Percentiles rank a stretch among this genome's conserved stretches.
Evolutionary conservation across 257 asterid species (phyloP).

Genomic region (Nicotiana otophora): DNA sequence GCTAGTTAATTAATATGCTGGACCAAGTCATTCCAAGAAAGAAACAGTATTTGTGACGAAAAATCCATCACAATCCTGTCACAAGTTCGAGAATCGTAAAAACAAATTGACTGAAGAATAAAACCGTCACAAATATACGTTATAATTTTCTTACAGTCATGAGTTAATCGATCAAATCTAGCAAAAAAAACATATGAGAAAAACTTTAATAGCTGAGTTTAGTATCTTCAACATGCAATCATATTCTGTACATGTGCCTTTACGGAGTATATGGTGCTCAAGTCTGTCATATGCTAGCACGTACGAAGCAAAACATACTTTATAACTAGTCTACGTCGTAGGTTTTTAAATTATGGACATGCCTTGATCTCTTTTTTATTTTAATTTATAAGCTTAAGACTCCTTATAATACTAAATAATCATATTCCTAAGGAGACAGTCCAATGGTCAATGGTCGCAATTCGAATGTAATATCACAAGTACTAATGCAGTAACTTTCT

Average conservation of each 20-base stretch:
- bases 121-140: no score
- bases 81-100: no score
- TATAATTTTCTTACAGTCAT: no score
- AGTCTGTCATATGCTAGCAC: not conserved
- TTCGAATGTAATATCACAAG: not conserved
- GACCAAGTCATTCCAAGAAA: no score
- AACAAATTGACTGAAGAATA: no score
- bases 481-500: not conserved
- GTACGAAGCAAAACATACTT: not conserved
- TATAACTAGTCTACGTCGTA: not conserved
- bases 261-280: constrained; percentile 7
- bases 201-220: no score
- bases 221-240: constrained; percentile 13
- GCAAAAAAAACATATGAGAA: not conserved
- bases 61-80: no score
- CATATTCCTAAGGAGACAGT: not conserved
- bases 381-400: not conserved
- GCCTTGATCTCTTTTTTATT: not conserved
- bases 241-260: constrained; percentile 14
- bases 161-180: constrained; percentile 3
- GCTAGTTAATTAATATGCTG: no score
- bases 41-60: no score
- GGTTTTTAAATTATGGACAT: not conserved
- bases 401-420: not conserved
- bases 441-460: not conserved